Evolutionary conservation across 352 stramenopile genomes (phyloP), one percentile per base, ranked within the genome.

Genomic region (Peronospora destructor): DNA sequence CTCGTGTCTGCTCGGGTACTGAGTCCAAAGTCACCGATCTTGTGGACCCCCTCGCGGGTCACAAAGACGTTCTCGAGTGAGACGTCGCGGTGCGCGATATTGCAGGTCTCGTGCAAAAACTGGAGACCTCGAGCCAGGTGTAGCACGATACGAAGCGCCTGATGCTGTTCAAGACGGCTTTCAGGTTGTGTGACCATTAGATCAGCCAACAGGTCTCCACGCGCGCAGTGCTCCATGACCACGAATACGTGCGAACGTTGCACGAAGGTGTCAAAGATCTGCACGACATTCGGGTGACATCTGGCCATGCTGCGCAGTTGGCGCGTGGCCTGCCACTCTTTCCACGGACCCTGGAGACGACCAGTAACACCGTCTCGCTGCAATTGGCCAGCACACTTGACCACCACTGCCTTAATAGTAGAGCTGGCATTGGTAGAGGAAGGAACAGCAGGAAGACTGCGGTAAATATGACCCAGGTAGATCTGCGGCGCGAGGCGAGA

Each of bases 61-160:
- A 85, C 44, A 13, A 85, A 64, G 13, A 85, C 56, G 59, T 85
- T 85, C 49, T 85, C 74, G 14, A 83, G 62, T n/a, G 71, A 85
- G 10, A 85, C 39, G 50, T 85, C 74, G 2, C 74, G 70, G 45
- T 85, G 74, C 4, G 57, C 57, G 12, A 67, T 33, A 33, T 63
- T 59, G 44, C 57, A 66, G 1, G 26, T 47, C 8, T 56, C 39
- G 54, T 71, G 63, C 38, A 71, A 47, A 40, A 62, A 65, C 0
- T 43, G 37, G 2, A 80, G 46, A 0, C 66, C 72, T 2, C 45
- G n/a, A 0, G 66, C 57, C 35, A 79, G 39, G 13, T 79, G 56
- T 17, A 58, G 51, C 14, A 66, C 35, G 14, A 73, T 55, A 11
- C 23, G 14, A 5, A 80, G 59, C 0, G 68, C 66, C 10, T 66